A percentile compares a stretch with the other conserved stretches of the same genome.
phyloP scores from a whole-genome alignment of 805 yeast species.

The Saccharomycopsis olivae region DNA sequence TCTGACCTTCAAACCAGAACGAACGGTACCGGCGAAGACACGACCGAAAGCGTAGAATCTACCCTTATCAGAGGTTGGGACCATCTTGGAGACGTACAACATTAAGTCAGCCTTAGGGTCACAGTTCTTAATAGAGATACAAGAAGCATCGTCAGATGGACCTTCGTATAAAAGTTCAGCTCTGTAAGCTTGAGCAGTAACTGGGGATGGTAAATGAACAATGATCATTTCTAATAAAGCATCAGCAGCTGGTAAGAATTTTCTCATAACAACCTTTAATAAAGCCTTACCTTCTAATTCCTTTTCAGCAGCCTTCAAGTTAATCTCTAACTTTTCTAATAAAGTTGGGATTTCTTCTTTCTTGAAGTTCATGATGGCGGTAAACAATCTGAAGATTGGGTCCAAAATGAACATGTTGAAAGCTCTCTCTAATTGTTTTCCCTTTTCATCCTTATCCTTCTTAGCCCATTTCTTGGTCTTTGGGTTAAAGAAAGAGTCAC shows the following conservation, averaged over 20 bases:
- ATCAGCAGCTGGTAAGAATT: conserved; percentile 99
- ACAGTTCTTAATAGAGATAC: conserved; percentile 93
- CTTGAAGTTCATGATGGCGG: conserved; percentile 98
- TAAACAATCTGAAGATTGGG: conserved; percentile 96
- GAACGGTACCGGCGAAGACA: conserved; percentile 99
- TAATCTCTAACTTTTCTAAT: conserved; percentile 87
- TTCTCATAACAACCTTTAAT: conserved; percentile 97
- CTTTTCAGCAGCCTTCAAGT: conserved; percentile 92
- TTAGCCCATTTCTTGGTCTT: conserved; percentile 99
- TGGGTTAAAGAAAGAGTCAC: conserved; percentile 99
- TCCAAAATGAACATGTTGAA: conserved; percentile 98
- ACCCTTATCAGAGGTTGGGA: conserved; percentile 99
- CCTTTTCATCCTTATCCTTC: conserved; percentile 92
- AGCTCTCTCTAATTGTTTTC: conserved; percentile 95
- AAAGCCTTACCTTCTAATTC: conserved; percentile 98
- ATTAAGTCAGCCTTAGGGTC: conserved; percentile 96
- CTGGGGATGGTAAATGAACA: conserved; percentile 98
- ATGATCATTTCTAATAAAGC: conserved; percentile 98
- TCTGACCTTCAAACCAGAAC: conserved; percentile 98
- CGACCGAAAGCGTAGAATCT: conserved; percentile 99
- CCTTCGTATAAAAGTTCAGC: conserved; percentile 99
- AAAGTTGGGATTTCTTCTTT: conserved; percentile 91
- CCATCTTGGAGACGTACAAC: conserved; percentile 99
- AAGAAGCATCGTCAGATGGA: conserved; percentile 87
- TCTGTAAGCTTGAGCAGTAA: conserved; percentile 98